Conservation (phyloP, 768 basidiomycete genomes). For the Mycena venus region DNA sequence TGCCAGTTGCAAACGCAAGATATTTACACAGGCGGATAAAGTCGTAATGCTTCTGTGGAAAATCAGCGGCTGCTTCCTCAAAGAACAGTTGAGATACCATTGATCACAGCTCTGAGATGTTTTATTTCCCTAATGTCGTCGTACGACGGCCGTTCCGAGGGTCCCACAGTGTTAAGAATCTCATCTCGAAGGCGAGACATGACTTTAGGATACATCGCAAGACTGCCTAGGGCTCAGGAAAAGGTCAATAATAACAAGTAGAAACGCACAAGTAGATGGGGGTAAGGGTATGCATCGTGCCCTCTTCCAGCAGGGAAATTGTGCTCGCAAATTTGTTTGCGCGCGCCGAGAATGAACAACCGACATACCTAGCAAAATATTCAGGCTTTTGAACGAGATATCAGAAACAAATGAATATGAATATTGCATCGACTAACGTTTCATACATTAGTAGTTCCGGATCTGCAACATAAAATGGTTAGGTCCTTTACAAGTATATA, state of each 20-base stretch:
- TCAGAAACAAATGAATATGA: not conserved
- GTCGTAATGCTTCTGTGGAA: conserved; percentile 59
- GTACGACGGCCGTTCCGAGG: conserved; percentile 34
- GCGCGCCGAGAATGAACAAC: too few species aligned
- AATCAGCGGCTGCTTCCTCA: not conserved
- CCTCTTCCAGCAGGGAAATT: conserved; percentile 11
- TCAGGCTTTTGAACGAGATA: not conserved
- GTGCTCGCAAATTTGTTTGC: too few species aligned
- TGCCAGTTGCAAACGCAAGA: not conserved
- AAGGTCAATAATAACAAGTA: too few species aligned
- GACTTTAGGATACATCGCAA: conserved; percentile 41
- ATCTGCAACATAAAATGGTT: conserved; percentile 23
- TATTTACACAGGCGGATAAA: conserved; percentile 66
- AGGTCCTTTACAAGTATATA: not conserved
- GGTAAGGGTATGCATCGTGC: conserved; percentile 2
- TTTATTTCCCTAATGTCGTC: conserved; percentile 46
- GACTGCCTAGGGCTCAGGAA: conserved; percentile 34
- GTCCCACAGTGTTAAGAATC: conserved; percentile 39
- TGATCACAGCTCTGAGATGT: too few species aligned
- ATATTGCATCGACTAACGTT: not conserved
- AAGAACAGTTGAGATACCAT: too few species aligned
- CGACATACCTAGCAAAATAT: conserved; percentile 5
- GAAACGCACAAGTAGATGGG: conserved; percentile 18
- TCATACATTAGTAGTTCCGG: conserved; percentile 32
- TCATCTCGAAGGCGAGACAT: conserved; percentile 41